Base-by-base conservation (phyloP, 768 basidiomycete genomes). In the Leccinum rimulosum region DNA sequence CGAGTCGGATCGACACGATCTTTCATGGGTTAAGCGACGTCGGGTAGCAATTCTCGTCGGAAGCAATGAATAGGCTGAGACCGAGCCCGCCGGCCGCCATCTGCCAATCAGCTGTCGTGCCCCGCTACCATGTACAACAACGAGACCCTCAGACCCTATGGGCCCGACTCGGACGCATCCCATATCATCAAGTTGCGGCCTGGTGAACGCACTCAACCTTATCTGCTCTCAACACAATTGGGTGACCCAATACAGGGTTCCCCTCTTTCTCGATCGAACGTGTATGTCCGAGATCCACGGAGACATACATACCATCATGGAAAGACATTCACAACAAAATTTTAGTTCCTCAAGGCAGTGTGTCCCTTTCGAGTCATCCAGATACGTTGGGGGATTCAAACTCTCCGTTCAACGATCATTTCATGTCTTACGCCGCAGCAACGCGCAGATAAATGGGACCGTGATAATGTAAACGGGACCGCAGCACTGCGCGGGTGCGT, bases 251-350 rank as follows among this genome's bases (percentile, higher is more conserved):
- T 11, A 19, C n/a, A 43, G 38, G 4, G 28, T 25, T n/a, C 17
- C 47, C 45, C 47, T 14, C 51, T 33, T 49, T 50, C 35, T 54
- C 19, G 17, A 63, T 60, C 14, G 31, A 19, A 48, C 22, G 6
- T 40, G 15, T 30, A 56, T 47, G 10, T 53, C 63, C 63, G 63
- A 35, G 54, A 40, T 35, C 28, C 40, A 36, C 58, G 63, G 62
- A 52, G 6, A 19, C 50, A 14, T 22, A 17, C 31, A 31, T 12
- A 33, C 28, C n/a, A 14, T 2, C 17, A 19, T 6, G 31, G 47
- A 40, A 50, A 38, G 58, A 58, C n/a, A 11, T 11, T 58, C 4
- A 31, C 22, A 22, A 22, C 22, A 31, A 6, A 30, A 33, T 19
- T 4, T n/a, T 15, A 25, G 5, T 19, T 6, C 17, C 17, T 11